Base-by-base conservation (phyloP, 371 early-diverging fungal species). In the Capillidium heterosporum region DNA sequence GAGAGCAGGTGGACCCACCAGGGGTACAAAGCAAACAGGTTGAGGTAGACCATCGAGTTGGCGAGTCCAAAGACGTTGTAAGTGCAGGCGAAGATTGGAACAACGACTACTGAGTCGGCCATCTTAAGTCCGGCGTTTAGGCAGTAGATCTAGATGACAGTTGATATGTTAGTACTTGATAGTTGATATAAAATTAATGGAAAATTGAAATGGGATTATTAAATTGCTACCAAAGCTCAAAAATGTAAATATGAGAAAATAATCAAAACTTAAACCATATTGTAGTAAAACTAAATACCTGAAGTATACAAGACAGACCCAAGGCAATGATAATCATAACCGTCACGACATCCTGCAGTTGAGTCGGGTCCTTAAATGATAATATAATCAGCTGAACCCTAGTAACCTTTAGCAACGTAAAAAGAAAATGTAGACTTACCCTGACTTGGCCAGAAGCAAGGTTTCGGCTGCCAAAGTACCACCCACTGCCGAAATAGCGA, bases 31-130 rank as follows among this genome's bases (percentile, higher is more conserved):
- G 68, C 69, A 49, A 79, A 63, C 39, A 76, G 73, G 48, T 80
- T 65, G 1, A 80, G 63, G 59, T 80, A 82, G 32, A 82, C 74
- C 53, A 75, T 75, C 1, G 80, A 73, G 58, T 82, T 82, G 41
- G 79, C 68, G 13, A 82, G 61, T 2, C 80, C 77, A 27, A 82
- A 63, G 0, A 78, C 74, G 5, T 80, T 78, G 57, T 80, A 82
- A 21, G 75, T 75, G 39, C 80, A 79, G 58, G 77, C 80, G 56
- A 82, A 82, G 0, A 77, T 73, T n/a, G 83, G 83, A 0, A 80
- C 81, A 1, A 81, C 81, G 23, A 80, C 71, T 0, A 82, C 83
- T 3, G 80, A 75, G 29, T 76, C 69, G 29, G 76, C 78, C 10
- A 78, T 56, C 57, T 79, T 80, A 0, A 82, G 61, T 10, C 75